Evolutionary conservation across 2,329 filamentous ascomycete genomes (phyloP), one percentile per base, ranked within the genome.

Genomic region (Huntiella bhutanensis): DNA sequence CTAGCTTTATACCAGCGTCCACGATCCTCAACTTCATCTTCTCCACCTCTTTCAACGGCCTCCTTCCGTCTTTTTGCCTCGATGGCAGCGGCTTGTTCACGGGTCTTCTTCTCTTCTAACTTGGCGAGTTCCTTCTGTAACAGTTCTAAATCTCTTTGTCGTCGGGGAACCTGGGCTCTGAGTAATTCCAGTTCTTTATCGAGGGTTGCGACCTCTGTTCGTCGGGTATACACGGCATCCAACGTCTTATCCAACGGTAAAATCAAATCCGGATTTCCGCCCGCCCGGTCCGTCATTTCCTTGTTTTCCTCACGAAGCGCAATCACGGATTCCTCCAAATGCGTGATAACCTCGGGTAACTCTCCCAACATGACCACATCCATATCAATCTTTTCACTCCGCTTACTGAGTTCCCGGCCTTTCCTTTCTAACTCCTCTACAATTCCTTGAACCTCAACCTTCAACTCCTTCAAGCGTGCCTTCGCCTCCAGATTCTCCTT

Each of bases 381-480:
- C 19, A 66, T 54, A 51, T 65, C 58, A 15, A 75, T 61, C 19
- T 53, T 59, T 53, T 75, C 67, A 52, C 76, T 71, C 43, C 66
- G 68, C 44, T 59, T 61, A 51, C 66, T 70, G 46, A 87, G 61
- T 32, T 75, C 70, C 41, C 68, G 64, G 0, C 74, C 77, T 51
- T 71, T 72, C 45, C 58, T 60, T 58, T 92, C 84, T 53, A 95
- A 70, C 51, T 81, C 77, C 16, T 67, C 63, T 12, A 92, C 76
- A 66, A 88, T 73, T 36, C 73, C 69, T 8, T 75, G 74, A 2
- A 93, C 84, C 51, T 87, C 80, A 12, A 72, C 69, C 63, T 96
- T 96, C 55, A 82, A 77, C 37, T 73, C 71, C 59, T 91, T 85
- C 33, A 96, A 69, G 42, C 74, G 71, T 12, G 75, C 75, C 60